Conservation (phyloP, 2,329 filamentous ascomycete species). For the Fusarium nisikadoi region DNA sequence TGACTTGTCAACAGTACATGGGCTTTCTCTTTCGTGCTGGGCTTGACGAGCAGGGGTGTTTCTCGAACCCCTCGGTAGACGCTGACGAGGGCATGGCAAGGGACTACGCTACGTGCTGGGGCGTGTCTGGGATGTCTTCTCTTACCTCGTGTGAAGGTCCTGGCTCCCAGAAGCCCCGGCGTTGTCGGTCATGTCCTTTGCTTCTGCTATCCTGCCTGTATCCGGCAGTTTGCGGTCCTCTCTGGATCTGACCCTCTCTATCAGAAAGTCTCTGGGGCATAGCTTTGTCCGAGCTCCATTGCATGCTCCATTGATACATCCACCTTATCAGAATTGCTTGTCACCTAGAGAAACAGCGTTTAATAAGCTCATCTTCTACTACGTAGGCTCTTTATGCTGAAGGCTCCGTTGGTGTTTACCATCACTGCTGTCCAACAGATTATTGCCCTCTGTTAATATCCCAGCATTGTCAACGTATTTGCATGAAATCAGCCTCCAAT, state of each 20-base stretch:
- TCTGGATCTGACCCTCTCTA: constrained; percentile 38
- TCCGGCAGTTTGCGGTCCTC: constrained; percentile 44
- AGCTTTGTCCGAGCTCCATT: constrained; percentile 44
- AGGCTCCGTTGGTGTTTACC: constrained; percentile 4
- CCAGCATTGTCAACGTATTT: constrained; percentile 36
- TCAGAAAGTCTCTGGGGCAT: constrained; percentile 41
- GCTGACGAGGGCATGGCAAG: constrained; percentile 45
- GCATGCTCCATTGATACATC: constrained; percentile 34
- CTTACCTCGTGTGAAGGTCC: constrained; percentile 41
- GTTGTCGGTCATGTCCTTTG: constrained; percentile 35
- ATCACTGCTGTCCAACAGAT: constrained; percentile 16
- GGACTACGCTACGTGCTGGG: constrained; percentile 40
- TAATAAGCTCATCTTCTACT: constrained; percentile 35
- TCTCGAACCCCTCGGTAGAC: constrained; percentile 50
- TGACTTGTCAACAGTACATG: constrained; percentile 46
- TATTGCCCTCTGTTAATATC: constrained; percentile 38
- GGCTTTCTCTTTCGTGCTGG: constrained; percentile 36
- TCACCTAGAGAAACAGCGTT: constrained; percentile 33
- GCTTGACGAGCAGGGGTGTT: constrained; percentile 38
- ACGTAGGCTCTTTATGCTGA: constrained; percentile 20
- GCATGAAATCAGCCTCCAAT: constrained; percentile 38
- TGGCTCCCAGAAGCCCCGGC: constrained; percentile 32
- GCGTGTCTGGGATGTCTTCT: constrained; percentile 43
- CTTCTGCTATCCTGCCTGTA: constrained; percentile 37
- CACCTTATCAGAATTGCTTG: constrained; percentile 39